Base-by-base conservation (phyloP, 2,329 filamentous ascomycete species). In the Aureobasidium leucospermi region DNA sequence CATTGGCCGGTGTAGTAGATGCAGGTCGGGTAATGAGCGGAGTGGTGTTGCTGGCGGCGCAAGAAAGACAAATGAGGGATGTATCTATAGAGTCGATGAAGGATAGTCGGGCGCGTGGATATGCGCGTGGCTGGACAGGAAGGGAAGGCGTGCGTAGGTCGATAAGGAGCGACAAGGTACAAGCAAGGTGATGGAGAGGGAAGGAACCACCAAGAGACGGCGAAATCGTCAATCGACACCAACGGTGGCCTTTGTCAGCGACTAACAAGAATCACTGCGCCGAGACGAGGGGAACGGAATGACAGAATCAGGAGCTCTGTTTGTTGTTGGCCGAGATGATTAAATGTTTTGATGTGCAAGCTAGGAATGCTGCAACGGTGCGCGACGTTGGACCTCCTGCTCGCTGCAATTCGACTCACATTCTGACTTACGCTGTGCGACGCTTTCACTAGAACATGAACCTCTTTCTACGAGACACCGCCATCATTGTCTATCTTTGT, bases 291-390 rank as follows among this genome's bases (percentile, higher is more conserved):
- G 52, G 41, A 36, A 29, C 39, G 43, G 43, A 58, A 58, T 48
- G 55, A 48, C 43, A 48, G 43, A 48, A 47, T 58, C 43, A 58
- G 42, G 55, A 58, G 55, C 10, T 47, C 38, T 59, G 58, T 59
- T 59, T 59, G 58, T 59, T 59, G 58, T 59, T 38, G 47, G 48
- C 45, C 36, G 57, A 49, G 38, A 49, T 43, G 55, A 48, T 55
- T 55, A 43, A 41, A 51, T 59, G 58, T 59, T 59, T 59, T 52
- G 46, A 38, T 52, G 29, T 31, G 46, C 31, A 53, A 53, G 58
- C 58, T 59, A 59, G 58, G 58, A 59, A 59, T 59, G 58, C 29
- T 42, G 41, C 58, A 59, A 59, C 58, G 58, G 58, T 46, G 58
- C 58, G 48, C 47, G 23, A 59, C 58, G 58, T 51, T 41, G 45